These are phyloP conservation scores for Edaphochlamys debaryana DNA, from an alignment of 139 green algal species.

Conservation along the genomic window DNA sequence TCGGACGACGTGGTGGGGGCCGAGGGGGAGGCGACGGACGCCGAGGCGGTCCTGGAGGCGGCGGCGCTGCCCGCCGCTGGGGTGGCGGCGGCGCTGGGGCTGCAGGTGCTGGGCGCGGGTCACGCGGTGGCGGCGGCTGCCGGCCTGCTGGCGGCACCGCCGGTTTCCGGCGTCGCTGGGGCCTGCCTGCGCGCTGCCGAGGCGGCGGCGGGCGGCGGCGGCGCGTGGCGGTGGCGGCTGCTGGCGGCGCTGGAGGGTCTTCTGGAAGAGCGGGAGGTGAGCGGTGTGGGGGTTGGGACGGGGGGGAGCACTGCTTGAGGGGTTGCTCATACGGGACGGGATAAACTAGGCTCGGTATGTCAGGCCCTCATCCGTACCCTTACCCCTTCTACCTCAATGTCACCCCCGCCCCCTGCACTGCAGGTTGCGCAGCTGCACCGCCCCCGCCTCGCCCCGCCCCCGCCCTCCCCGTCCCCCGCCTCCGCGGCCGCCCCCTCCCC, in stretches of 20 bases:
- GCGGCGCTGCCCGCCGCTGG: not conserved
- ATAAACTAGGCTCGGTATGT: too few species aligned
- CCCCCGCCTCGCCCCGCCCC: too few species aligned
- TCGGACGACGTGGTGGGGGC: too few species aligned
- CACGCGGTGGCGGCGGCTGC: not conserved
- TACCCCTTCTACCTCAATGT: too few species aligned
- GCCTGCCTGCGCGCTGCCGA: not conserved
- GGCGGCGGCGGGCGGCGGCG: not conserved
- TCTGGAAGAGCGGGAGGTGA: constrained; percentile 20
- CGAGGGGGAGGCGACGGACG: not conserved
- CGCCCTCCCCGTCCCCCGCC: too few species aligned
- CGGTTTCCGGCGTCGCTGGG: not conserved
- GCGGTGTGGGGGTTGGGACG: not conserved
- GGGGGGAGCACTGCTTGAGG: not conserved
- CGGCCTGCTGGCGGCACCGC: not conserved
- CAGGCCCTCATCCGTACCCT: too few species aligned
- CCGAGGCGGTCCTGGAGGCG: not conserved
- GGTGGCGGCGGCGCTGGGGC: constrained; percentile 11
- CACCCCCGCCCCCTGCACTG: too few species aligned
- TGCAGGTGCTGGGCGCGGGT: not conserved
- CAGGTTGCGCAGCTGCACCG: too few species aligned
- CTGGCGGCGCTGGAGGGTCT: constrained; percentile 32
- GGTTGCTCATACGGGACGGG: too few species aligned
- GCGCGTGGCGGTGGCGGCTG: constrained; percentile 29
- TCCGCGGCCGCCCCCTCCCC: not conserved